These are phyloP conservation scores for Suhomyces coccinellae DNA, from an alignment of 1,139 yeast species.

Conservation along the genomic window DNA sequence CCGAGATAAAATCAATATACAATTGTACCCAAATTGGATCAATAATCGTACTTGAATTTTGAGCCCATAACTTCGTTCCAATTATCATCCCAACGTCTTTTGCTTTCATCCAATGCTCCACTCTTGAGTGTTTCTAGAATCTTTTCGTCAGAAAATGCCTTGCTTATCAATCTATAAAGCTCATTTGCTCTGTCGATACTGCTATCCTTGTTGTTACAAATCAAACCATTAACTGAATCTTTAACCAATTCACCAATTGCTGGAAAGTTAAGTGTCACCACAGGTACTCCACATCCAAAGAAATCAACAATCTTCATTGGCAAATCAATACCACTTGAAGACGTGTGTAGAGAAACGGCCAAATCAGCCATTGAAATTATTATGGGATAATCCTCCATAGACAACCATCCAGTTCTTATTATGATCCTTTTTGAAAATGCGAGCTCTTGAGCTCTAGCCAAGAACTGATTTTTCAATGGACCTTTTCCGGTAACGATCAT, in stretches of 20 bases:
- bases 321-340: slow-evolving; percentile 89
- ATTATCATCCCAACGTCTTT: slow-evolving; percentile 69
- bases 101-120: slow-evolving; percentile 74
- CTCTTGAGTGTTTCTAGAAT: slow-evolving; percentile 41
- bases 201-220: slow-evolving; percentile 40
- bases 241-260: slow-evolving; percentile 67
- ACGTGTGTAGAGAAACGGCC: slow-evolving; percentile 86
- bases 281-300: slow-evolving; percentile 96
- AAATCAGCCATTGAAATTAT: slow-evolving; percentile 77
- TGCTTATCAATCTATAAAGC: slow-evolving; percentile 50
- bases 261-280: slow-evolving; percentile 70
- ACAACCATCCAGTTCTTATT: slow-evolving; percentile 73
- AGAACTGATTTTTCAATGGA: slow-evolving; percentile 60
- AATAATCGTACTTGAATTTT: slow-evolving; percentile 19
- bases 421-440: slow-evolving; percentile 45
- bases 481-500: slow-evolving; percentile 94
- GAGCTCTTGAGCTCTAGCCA: slow-evolving; percentile 45
- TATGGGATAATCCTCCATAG: slow-evolving; percentile 76
- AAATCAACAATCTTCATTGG: slow-evolving; percentile 98
- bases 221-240: slow-evolving; percentile 45
- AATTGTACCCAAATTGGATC: neutral
- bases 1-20: too few relatives aligned
- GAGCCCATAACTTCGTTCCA: slow-evolving; percentile 51
- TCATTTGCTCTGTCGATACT: slow-evolving; percentile 44
- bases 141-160: slow-evolving; percentile 44